These are phyloP conservation scores for Diplosphaera chodatii DNA, from an alignment of 139 green algal species.

Conservation along the genomic window DNA sequence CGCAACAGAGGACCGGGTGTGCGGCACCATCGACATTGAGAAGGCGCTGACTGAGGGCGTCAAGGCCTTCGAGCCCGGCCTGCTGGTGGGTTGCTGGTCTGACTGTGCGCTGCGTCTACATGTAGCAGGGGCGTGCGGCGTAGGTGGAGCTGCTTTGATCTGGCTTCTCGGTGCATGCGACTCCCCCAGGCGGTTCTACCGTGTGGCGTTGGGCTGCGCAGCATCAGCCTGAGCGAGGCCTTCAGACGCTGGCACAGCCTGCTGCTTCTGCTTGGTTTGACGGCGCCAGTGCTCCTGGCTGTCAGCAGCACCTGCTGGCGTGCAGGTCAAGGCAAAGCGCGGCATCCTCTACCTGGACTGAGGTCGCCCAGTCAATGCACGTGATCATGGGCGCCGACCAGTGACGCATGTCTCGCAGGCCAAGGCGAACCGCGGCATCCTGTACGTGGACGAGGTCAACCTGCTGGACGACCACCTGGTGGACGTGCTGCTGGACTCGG, in stretches of 20 bases:
- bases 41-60: conserved; percentile 66
- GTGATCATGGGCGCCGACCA: conserved; percentile 67
- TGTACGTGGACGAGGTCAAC: conserved; percentile 29
- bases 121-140: too few relatives aligned
- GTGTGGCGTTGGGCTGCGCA: too few relatives aligned
- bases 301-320: too few relatives aligned
- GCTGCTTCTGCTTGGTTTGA: too few relatives aligned
- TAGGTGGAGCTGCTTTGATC: too few relatives aligned
- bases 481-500: conserved; percentile 65
- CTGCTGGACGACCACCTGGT: conserved; percentile 75
- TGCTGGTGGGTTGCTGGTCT: conserved; percentile 44
- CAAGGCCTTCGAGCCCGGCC: conserved; percentile 69
- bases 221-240: too few relatives aligned
- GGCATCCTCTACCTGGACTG: background rate
- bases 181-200: too few relatives aligned
- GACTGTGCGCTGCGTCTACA: too few relatives aligned
- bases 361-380: conserved; percentile 46
- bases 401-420: too few relatives aligned
- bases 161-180: too few relatives aligned
- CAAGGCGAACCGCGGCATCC: background rate
- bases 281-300: too few relatives aligned
- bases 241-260: too few relatives aligned
- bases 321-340: background rate
- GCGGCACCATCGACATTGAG: conserved; percentile 84
- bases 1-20: conserved; percentile 81